A percentile compares a stretch with the other conserved stretches of the same genome.
phyloP scores from a whole-genome alignment of 2,329 filamentous ascomycete genomes.

The Ophiostoma sp. region DNA sequence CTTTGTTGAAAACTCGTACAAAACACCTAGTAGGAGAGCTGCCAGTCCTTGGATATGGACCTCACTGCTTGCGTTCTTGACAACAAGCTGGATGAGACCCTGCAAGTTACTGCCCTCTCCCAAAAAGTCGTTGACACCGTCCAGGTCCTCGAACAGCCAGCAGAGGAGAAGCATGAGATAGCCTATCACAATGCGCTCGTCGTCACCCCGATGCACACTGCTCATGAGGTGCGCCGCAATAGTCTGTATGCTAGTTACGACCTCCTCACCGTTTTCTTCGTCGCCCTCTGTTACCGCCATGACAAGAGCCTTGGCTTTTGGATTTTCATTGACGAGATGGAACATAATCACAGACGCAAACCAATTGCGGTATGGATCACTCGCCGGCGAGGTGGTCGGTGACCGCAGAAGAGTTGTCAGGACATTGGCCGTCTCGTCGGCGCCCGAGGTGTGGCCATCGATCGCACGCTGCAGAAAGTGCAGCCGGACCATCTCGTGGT shows the following conservation, averaged over 20 bases:
- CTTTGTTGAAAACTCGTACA: constrained; percentile 97
- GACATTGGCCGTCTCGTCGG: constrained; percentile 82
- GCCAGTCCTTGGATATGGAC: constrained; percentile 74
- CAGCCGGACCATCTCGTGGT: constrained; percentile 71
- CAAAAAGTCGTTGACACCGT: constrained; percentile 87
- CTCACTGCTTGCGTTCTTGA: constrained; percentile 57
- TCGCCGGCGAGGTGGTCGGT: constrained; percentile 52
- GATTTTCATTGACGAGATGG: constrained; percentile 76
- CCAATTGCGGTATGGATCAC: constrained; percentile 83
- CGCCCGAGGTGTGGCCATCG: constrained; percentile 70
- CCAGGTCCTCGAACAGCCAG: constrained; percentile 88
- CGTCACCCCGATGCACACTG: constrained; percentile 67
- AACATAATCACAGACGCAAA: constrained; percentile 83
- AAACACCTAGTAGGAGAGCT: constrained; percentile 75
- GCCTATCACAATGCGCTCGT: constrained; percentile 72
- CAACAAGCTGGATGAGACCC: constrained; percentile 67
- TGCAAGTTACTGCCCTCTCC: constrained; percentile 91
- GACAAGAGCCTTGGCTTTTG: constrained; percentile 69
- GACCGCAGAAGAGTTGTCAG: constrained; percentile 73
- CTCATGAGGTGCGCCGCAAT: constrained; percentile 80
- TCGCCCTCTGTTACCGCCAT: constrained; percentile 86
- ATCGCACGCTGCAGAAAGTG: constrained; percentile 88
- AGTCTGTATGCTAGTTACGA: constrained; percentile 87
- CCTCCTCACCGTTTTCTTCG: constrained; percentile 82
- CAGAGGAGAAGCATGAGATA: constrained; percentile 84